These are phyloP conservation scores for Cucurbitaria berberidis DNA, from an alignment of 2,329 filamentous ascomycete genomes.

Conservation along the genomic window DNA sequence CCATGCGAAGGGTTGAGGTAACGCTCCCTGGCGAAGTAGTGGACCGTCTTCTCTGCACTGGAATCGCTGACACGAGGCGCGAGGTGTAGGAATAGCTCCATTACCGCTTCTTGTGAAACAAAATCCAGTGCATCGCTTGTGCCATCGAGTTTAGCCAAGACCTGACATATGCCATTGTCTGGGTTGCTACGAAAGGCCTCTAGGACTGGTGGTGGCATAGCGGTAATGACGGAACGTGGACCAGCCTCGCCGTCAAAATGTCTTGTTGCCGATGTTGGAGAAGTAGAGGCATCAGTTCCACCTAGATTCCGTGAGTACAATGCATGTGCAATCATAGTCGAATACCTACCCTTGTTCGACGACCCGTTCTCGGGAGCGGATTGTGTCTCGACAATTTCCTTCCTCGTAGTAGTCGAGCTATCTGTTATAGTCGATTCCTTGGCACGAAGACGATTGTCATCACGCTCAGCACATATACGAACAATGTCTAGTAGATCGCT, in stretches of 20 bases:
- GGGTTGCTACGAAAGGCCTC: slow-evolving; percentile 22
- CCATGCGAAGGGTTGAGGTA: slow-evolving; percentile 74
- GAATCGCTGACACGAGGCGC: slow-evolving; percentile 69
- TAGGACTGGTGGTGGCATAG: neutral
- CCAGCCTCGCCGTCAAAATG: slow-evolving; percentile 22
- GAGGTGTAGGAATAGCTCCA: slow-evolving; percentile 70
- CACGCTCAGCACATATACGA: slow-evolving; percentile 56
- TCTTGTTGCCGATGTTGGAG: slow-evolving; percentile 10
- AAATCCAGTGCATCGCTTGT: slow-evolving; percentile 55
- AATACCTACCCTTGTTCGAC: slow-evolving; percentile 9
- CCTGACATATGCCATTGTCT: slow-evolving; percentile 34
- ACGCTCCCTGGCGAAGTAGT: slow-evolving; percentile 71
- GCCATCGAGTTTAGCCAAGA: slow-evolving; percentile 36
- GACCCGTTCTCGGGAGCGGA: slow-evolving; percentile 16
- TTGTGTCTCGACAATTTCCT: slow-evolving; percentile 19
- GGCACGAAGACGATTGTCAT: slow-evolving; percentile 32
- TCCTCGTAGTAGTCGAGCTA: slow-evolving; percentile 55
- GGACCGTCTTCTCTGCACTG: slow-evolving; percentile 67
- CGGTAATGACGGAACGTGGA: slow-evolving; percentile 17
- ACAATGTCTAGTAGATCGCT: slow-evolving; percentile 65
- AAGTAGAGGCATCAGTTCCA: slow-evolving; percentile 11
- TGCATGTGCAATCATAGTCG: neutral
- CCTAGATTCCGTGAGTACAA: slow-evolving; percentile 8
- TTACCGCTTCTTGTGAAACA: slow-evolving; percentile 69
- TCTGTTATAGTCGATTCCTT: slow-evolving; percentile 14